Evolutionary conservation across 306 rosid genomes (phyloP).

Genomic region (Castanospermum australe): DNA sequence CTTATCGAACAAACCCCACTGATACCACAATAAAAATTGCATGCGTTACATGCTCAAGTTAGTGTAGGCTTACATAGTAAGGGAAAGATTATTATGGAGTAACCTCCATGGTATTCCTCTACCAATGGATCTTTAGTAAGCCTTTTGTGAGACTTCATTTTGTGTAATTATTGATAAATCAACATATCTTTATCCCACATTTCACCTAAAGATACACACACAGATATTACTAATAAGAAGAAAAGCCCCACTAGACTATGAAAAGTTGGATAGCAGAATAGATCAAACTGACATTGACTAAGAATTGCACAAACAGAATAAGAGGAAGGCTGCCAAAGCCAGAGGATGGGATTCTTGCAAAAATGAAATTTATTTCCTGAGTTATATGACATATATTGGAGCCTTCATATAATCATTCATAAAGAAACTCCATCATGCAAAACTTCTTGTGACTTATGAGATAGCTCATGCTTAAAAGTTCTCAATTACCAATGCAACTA

Average conservation of each 20-base stretch:
- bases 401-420: background rate
- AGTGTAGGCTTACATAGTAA: background rate
- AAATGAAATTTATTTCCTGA: background rate
- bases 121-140: background rate
- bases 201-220: background rate
- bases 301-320: background rate
- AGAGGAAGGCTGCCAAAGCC: background rate
- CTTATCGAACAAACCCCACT: slow-evolving; percentile 92
- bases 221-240: background rate
- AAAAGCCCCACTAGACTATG: background rate
- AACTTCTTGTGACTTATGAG: background rate
- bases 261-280: background rate
- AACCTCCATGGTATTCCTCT: background rate
- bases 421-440: background rate
- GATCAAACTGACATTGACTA: background rate
- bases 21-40: slow-evolving; percentile 30
- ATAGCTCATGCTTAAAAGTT: background rate
- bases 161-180: background rate
- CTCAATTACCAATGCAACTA: background rate
- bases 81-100: background rate
- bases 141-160: background rate
- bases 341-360: background rate
- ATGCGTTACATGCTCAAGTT: slow-evolving; percentile 5
- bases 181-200: background rate
- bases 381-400: background rate